Evolutionary conservation across 2,329 filamentous ascomycete genomes (phyloP).

Genomic region (Fusarium heterosporum): DNA sequence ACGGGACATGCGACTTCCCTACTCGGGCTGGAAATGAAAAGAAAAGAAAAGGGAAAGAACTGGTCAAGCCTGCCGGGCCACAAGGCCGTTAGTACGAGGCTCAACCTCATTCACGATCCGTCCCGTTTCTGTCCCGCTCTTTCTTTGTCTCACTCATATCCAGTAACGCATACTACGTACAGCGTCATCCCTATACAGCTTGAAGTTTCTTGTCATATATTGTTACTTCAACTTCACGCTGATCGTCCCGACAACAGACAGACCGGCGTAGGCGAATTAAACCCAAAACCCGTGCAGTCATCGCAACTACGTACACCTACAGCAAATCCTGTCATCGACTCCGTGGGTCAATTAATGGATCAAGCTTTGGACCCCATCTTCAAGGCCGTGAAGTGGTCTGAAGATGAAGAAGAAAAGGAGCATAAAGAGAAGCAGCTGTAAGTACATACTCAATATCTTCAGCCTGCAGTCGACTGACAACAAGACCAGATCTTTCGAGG

Average conservation of each 20-base stretch:
- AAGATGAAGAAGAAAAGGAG: constrained; percentile 5
- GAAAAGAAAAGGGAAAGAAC: constrained; percentile 12
- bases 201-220: not conserved
- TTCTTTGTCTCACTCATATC: constrained; percentile 10
- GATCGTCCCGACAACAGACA: not conserved
- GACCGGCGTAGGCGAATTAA: not conserved
- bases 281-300: not conserved
- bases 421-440: constrained; percentile 8
- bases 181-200: not conserved
- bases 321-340: not conserved
- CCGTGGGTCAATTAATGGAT: constrained; percentile 13
- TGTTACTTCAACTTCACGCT: not conserved
- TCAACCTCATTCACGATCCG: constrained; percentile 39
- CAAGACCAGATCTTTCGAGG: constrained; percentile 11
- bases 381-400: constrained; percentile 20
- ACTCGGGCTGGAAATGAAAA: constrained; percentile 28
- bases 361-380: constrained; percentile 18
- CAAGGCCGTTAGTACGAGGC: constrained; percentile 1
- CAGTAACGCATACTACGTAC: constrained; percentile 16
- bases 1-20: constrained; percentile 36
- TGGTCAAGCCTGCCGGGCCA: constrained; percentile 19
- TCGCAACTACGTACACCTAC: not conserved
- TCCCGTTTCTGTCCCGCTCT: constrained; percentile 16
- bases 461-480: constrained; percentile 7
- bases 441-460: not conserved